These are phyloP conservation scores for Incumbomyces delicatus DNA, from an alignment of 2,329 filamentous ascomycete genomes.

Conservation along the genomic window DNA sequence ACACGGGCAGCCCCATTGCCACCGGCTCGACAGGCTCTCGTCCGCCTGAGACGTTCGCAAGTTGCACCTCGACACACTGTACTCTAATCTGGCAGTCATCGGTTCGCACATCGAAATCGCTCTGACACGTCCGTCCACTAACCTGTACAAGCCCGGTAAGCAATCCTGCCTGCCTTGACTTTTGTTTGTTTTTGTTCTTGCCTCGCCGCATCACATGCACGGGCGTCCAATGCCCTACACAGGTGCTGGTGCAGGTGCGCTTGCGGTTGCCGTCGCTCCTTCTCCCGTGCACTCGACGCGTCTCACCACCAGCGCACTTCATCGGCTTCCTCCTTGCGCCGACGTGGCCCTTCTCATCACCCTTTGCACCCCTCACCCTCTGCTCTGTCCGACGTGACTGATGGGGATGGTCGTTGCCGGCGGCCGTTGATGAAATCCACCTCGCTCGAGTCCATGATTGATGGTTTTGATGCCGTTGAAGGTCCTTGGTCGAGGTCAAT, in stretches of 20 bases:
- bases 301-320: slow-evolving; percentile 4
- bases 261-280: background rate
- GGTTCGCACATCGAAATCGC: slow-evolving; percentile 20
- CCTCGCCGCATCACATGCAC: slow-evolving; percentile 1
- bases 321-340: slow-evolving; percentile 6
- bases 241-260: too few species aligned
- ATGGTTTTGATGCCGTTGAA: too few species aligned
- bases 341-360: slow-evolving; percentile 1
- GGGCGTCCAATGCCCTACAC: background rate
- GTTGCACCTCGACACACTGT: slow-evolving; percentile 6
- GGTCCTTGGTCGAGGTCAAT: slow-evolving; percentile 14
- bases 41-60: slow-evolving; percentile 4
- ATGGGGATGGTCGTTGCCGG: background rate
- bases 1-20: slow-evolving; percentile 1
- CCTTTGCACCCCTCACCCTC: slow-evolving; percentile 3
- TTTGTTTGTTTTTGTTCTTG: slow-evolving; percentile 10
- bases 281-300: slow-evolving; percentile 4
- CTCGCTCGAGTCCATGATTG: too few species aligned
- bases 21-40: background rate
- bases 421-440: slow-evolving; percentile 9
- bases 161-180: slow-evolving; percentile 11
- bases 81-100: slow-evolving; percentile 9
- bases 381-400: slow-evolving; percentile 2
- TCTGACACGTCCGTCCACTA: slow-evolving; percentile 20
- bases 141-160: slow-evolving; percentile 19